These are phyloP conservation scores for Tulasnella calospora DNA, from an alignment of 768 basidiomycete species.

Conservation along the genomic window DNA sequence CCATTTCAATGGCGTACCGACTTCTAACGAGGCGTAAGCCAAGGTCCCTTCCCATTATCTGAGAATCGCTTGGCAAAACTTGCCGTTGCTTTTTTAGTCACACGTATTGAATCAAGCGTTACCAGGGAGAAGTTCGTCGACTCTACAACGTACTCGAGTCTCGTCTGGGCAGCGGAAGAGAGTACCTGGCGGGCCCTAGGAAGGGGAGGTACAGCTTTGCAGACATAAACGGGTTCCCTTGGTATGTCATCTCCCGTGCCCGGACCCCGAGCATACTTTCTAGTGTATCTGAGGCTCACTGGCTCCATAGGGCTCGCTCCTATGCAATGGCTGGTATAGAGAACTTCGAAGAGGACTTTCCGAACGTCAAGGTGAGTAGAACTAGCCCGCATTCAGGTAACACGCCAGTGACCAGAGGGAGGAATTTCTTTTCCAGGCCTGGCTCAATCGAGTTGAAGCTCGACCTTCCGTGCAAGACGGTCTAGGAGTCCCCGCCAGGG, in stretches of 20 bases:
- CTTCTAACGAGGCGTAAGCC: not conserved
- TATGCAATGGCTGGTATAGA: conserved; percentile 47
- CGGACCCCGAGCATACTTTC: too few species aligned
- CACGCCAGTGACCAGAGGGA: not conserved
- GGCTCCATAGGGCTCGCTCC: conserved; percentile 49
- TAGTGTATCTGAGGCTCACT: not conserved
- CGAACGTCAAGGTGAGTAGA: conserved; percentile 49
- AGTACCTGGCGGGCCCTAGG: conserved; percentile 74
- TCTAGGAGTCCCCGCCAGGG: conserved; percentile 33
- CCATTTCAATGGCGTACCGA: not conserved
- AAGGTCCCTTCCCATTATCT: not conserved
- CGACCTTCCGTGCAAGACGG: conserved; percentile 38
- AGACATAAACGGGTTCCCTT: conserved; percentile 63
- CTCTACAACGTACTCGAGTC: conserved; percentile 77
- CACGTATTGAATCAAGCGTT: conserved; percentile 48
- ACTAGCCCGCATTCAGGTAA: not conserved
- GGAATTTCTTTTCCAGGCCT: conserved; percentile 35
- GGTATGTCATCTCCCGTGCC: conserved; percentile 39
- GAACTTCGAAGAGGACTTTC: conserved; percentile 54
- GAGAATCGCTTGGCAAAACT: not conserved
- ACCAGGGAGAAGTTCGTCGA: conserved; percentile 73
- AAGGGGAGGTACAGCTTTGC: conserved; percentile 65
- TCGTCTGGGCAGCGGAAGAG: conserved; percentile 55
- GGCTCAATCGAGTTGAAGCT: conserved; percentile 41
- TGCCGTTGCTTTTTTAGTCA: not conserved